A percentile compares a stretch with the other conserved stretches of the same genome.
Conservation (phyloP, 2,329 filamentous ascomycete genomes). For the Plectosphaerella plurivora region DNA sequence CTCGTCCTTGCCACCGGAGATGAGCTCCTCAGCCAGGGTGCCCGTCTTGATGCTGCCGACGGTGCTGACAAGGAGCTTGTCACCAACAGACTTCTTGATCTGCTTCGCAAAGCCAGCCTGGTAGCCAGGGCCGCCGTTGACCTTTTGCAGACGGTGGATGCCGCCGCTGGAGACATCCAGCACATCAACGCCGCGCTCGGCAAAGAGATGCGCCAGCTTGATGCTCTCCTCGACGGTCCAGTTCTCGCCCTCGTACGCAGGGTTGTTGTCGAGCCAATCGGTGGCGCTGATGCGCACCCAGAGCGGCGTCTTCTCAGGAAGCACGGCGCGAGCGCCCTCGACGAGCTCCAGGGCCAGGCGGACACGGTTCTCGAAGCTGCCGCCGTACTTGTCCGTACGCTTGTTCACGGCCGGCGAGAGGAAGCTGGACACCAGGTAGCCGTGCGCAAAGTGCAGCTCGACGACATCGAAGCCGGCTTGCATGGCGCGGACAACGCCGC, state of each 20-base stretch:
- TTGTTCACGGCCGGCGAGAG: constrained; percentile 42
- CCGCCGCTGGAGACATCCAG: constrained; percentile 66
- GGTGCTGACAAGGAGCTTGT: constrained; percentile 49
- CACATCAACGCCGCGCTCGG: constrained; percentile 61
- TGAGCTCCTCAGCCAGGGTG: constrained; percentile 35
- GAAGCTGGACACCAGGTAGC: constrained; percentile 51
- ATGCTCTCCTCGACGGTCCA: constrained; percentile 66
- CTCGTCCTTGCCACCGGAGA: constrained; percentile 16
- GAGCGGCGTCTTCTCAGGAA: constrained; percentile 65
- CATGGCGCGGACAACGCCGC: constrained; percentile 49
- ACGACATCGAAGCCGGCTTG: constrained; percentile 55
- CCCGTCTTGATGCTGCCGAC: constrained; percentile 37
- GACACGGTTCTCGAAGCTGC: constrained; percentile 35
- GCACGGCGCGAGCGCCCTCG: constrained; percentile 54
- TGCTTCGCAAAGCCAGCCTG: constrained; percentile 62
- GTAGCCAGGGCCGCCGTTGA: constrained; percentile 54
- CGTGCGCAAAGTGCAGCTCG: constrained; percentile 48
- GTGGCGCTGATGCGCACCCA: constrained; percentile 68
- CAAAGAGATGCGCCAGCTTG: constrained; percentile 58
- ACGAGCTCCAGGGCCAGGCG: constrained; percentile 59
- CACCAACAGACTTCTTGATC: constrained; percentile 62
- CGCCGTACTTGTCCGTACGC: constrained; percentile 46
- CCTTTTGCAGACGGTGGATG: constrained; percentile 48
- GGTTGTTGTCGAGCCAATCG: constrained; percentile 66
- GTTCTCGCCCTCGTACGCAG: constrained; percentile 46